Percentiles rank a stretch among this genome's conserved stretches.
These are phyloP conservation scores for Aspergillus viridinutans DNA, from an alignment of 2,329 filamentous ascomycete species.

Conservation along the genomic window DNA sequence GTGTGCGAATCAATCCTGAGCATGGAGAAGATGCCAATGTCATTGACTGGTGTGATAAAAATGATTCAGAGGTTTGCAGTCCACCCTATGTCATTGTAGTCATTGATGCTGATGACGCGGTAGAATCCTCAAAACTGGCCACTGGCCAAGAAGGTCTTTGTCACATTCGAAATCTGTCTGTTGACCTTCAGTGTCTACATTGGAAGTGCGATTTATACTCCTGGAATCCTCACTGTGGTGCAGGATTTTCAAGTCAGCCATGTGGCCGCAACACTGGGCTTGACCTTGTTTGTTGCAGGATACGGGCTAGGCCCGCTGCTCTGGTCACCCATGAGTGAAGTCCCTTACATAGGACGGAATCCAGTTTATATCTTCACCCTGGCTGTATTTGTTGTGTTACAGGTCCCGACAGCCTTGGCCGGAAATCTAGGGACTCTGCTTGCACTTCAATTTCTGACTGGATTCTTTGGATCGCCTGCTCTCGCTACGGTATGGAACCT, in stretches of 20 bases:
- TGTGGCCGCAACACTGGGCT: constrained; percentile 32
- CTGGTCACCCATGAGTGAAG: constrained; percentile 43
- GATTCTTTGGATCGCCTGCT: constrained; percentile 45
- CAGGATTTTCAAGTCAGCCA: constrained; percentile 43
- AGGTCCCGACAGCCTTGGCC: constrained; percentile 43
- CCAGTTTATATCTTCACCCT: constrained; percentile 47
- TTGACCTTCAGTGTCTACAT: constrained; percentile 49
- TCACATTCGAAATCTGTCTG: constrained; percentile 47
- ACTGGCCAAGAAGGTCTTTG: constrained; percentile 38
- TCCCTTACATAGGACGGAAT: constrained; percentile 47
- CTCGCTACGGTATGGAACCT: constrained; percentile 30
- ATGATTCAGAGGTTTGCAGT: constrained; percentile 41
- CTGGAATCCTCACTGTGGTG: constrained; percentile 40
- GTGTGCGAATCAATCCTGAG: constrained; percentile 46
- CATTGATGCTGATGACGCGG: too few species aligned
- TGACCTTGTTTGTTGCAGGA: constrained; percentile 48
- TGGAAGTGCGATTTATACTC: constrained; percentile 47
- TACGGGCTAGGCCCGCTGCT: constrained; percentile 47
- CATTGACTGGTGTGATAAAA: constrained; percentile 49
- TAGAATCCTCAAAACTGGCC: constrained; percentile 47
- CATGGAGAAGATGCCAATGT: constrained; percentile 50
- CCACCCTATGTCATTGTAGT: constrained; percentile 9
- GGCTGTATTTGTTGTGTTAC: constrained; percentile 46
- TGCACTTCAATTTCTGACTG: constrained; percentile 48
- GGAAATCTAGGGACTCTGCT: constrained; percentile 49